A percentile compares a stretch with the other conserved stretches of the same genome.
Conservation (phyloP, 2,329 filamentous ascomycete genomes). For the Xylaria sp. region DNA sequence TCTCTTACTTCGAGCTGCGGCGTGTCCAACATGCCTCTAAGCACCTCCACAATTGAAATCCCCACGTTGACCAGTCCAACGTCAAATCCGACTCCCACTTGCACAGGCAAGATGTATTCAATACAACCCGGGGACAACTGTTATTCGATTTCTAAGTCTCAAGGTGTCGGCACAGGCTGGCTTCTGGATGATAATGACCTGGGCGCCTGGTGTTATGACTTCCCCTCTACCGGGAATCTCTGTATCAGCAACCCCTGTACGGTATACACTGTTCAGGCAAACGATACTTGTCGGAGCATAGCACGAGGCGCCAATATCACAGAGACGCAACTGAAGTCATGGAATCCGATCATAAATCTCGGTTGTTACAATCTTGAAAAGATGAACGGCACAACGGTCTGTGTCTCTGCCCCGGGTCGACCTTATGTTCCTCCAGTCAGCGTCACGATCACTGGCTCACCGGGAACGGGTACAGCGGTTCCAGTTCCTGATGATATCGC, state of each 20-base stretch:
- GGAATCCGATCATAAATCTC: slow-evolving; percentile 35
- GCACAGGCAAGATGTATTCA: slow-evolving; percentile 1
- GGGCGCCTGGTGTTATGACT: slow-evolving; percentile 9
- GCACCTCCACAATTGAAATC: slow-evolving; percentile 8
- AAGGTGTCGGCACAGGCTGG: slow-evolving; percentile 25
- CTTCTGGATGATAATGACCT: slow-evolving; percentile 26
- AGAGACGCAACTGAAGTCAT: slow-evolving; percentile 29
- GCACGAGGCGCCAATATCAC: slow-evolving; percentile 28
- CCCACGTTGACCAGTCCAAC: neutral
- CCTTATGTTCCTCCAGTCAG: slow-evolving; percentile 6
- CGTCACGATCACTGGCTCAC: neutral
- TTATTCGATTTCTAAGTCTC: slow-evolving; percentile 12
- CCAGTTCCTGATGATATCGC: slow-evolving; percentile 35
- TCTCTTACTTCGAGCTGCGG: slow-evolving; percentile 15
- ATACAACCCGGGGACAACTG: slow-evolving; percentile 19
- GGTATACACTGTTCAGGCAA: slow-evolving; percentile 9
- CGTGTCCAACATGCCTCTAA: neutral
- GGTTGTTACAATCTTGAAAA: slow-evolving; percentile 32
- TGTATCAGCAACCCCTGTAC: slow-evolving; percentile 25
- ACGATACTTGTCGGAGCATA: slow-evolving; percentile 8
- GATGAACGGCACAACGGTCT: slow-evolving; percentile 28
- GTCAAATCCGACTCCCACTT: neutral
- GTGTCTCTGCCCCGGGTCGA: slow-evolving; percentile 21
- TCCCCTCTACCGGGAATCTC: slow-evolving; percentile 8
- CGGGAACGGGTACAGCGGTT: slow-evolving; percentile 7